Conservation (phyloP, 2,329 filamentous ascomycete genomes). For the Talaromyces amestolkiae region DNA sequence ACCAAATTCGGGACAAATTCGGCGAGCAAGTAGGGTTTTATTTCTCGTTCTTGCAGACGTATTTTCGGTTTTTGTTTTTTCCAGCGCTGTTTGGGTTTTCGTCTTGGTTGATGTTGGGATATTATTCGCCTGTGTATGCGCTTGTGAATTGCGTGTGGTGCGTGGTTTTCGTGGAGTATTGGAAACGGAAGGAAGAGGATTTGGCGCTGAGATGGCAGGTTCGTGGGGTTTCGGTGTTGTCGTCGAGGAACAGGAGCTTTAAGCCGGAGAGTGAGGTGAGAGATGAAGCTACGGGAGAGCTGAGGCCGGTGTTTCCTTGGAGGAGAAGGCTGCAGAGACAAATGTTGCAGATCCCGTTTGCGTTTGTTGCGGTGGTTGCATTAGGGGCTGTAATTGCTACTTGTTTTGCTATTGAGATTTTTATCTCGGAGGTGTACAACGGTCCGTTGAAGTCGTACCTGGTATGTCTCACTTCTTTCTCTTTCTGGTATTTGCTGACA, state of each 20-base stretch:
- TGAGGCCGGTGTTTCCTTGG: conserved; percentile 71
- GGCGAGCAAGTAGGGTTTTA: conserved; percentile 88
- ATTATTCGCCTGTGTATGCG: conserved; percentile 80
- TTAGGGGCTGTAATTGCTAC: conserved; percentile 84
- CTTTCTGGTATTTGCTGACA: neutral
- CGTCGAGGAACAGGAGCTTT: conserved; percentile 75
- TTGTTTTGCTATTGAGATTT: conserved; percentile 94
- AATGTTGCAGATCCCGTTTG: conserved; percentile 84
- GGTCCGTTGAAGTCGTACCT: conserved; percentile 85
- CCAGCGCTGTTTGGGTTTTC: conserved; percentile 76
- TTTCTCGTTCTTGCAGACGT: conserved; percentile 92
- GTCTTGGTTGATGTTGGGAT: conserved; percentile 77
- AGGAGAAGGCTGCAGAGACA: conserved; percentile 76
- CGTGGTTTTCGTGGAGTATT: conserved; percentile 89
- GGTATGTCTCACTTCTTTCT: conserved; percentile 50
- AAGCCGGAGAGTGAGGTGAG: conserved; percentile 71
- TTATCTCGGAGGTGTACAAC: conserved; percentile 90
- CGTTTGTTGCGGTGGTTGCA: conserved; percentile 67
- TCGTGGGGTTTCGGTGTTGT: conserved; percentile 77
- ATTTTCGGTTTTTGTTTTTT: conserved; percentile 81
- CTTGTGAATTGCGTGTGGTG: conserved; percentile 79
- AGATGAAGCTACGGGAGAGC: conserved; percentile 82
- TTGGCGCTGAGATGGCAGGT: conserved; percentile 89
- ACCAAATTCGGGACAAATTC: conserved; percentile 72
- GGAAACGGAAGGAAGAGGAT: conserved; percentile 91